A percentile compares a stretch with the other conserved stretches of the same genome.
phyloP scores from a whole-genome alignment of 2,329 filamentous ascomycete species.

The Colletotrichum neosansevieriae region DNA sequence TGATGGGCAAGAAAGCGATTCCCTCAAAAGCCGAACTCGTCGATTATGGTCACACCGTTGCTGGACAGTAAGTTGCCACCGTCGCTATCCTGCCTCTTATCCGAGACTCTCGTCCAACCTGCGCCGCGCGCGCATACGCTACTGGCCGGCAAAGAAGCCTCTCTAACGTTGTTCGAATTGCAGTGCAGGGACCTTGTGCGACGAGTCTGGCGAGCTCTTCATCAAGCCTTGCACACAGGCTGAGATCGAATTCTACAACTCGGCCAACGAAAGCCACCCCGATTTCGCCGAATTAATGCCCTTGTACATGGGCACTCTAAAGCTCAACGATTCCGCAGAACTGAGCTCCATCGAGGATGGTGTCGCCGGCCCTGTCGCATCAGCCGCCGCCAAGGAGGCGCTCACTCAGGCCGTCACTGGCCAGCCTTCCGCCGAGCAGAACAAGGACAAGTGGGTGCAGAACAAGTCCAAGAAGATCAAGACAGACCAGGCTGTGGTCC shows the following conservation, averaged over 20 bases:
- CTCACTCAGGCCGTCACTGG: conserved; percentile 50
- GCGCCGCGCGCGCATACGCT: neutral
- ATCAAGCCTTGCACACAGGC: conserved; percentile 92
- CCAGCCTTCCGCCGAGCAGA: conserved; percentile 45
- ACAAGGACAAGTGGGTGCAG: conserved; percentile 58
- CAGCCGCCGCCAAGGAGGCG: conserved; percentile 50
- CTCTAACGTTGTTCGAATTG: conserved; percentile 27
- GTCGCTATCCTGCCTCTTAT: neutral
- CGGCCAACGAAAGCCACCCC: conserved; percentile 72
- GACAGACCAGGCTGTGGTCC: conserved; percentile 83
- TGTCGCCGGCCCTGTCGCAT: conserved; percentile 58
- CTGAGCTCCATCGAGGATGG: conserved; percentile 61
- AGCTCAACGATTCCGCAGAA: conserved; percentile 69
- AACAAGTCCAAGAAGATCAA: conserved; percentile 71
- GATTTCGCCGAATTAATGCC: conserved; percentile 87
- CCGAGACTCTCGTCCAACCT: neutral
- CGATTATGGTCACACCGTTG: conserved; percentile 81
- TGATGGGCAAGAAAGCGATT: conserved; percentile 47
- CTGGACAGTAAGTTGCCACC: conserved; percentile 79
- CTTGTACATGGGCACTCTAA: conserved; percentile 83
- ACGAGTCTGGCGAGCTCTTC: conserved; percentile 84
- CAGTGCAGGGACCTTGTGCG: conserved; percentile 91
- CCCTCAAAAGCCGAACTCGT: conserved; percentile 72
- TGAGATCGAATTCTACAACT: conserved; percentile 93
- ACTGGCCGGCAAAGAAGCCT: neutral